Evolutionary conservation across 1,139 yeast species (phyloP).

Genomic region (Debaryomyces fabryi): DNA sequence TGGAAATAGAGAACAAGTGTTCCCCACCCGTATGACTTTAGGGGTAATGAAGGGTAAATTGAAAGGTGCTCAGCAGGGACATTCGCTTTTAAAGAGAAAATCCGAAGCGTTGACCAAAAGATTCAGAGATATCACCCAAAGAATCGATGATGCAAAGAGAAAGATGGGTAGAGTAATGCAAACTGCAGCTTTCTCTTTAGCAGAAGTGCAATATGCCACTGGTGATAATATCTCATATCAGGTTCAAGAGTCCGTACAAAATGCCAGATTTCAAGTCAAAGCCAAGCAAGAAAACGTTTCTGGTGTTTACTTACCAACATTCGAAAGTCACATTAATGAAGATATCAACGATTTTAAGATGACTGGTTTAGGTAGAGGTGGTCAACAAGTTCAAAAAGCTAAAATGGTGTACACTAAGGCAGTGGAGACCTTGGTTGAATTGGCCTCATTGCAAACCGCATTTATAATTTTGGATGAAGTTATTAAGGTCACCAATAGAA

Average conservation of each 20-base stretch:
- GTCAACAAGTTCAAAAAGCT: constrained; percentile 96
- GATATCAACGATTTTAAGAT: constrained; percentile 89
- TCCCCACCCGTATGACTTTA: constrained; percentile 97
- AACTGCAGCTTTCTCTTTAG: constrained; percentile 94
- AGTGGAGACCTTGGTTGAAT: constrained; percentile 91
- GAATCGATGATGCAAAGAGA: constrained; percentile 93
- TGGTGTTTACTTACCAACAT: constrained; percentile 93
- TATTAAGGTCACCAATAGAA: constrained; percentile 94
- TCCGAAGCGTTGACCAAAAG: constrained; percentile 96
- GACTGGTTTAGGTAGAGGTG: constrained; percentile 98
- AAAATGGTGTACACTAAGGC: constrained; percentile 91
- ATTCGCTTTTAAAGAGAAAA: constrained; percentile 88
- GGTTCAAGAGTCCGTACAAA: constrained; percentile 90
- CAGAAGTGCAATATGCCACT: constrained; percentile 96
- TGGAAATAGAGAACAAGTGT: constrained; percentile 76
- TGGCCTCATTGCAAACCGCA: constrained; percentile 94
- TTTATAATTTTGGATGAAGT: constrained; percentile 96
- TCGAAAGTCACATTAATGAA: constrained; percentile 81
- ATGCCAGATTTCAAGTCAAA: constrained; percentile 85
- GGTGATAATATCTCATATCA: constrained; percentile 95
- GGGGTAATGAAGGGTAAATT: constrained; percentile 93
- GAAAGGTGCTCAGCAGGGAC: constrained; percentile 98
- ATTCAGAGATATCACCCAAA: constrained; percentile 90
- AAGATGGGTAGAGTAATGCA: constrained; percentile 99
- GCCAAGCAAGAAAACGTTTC: constrained; percentile 96